These are phyloP conservation scores for Cryptococcus floricola DNA, from an alignment of 1,284 basidiomycete species.

Conservation along the genomic window DNA sequence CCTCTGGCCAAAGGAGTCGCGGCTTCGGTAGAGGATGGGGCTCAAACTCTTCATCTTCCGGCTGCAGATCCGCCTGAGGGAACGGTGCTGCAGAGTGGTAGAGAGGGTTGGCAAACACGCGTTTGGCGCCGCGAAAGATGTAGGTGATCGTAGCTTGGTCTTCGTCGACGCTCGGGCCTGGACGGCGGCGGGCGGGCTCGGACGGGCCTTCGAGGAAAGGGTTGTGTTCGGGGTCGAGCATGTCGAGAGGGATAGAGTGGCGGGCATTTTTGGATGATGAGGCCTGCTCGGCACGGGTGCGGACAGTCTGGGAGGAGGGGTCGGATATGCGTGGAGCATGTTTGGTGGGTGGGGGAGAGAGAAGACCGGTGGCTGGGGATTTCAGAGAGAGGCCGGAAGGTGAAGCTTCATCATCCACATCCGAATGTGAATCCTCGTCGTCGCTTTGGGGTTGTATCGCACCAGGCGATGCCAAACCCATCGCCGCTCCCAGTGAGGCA, in stretches of 20 bases:
- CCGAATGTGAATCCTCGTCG: conserved; percentile 3
- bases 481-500: conserved; percentile 4
- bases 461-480: conserved; percentile 15
- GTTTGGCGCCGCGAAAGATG: conserved; percentile 45
- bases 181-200: conserved; percentile 15
- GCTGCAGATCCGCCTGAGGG: conserved; percentile 25
- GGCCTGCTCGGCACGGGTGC: conserved; percentile 6
- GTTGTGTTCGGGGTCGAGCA: conserved; percentile 35
- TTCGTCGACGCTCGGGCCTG: conserved; percentile 22
- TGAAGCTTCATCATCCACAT: conserved; percentile 6
- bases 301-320: background rate
- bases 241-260: conserved; percentile 5
- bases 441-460: conserved; percentile 10
- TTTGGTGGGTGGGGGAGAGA: conserved; percentile 19
- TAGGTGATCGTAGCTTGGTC: conserved; percentile 38
- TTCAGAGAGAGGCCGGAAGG: conserved; percentile 4
- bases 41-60: conserved; percentile 38
- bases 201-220: conserved; percentile 40
- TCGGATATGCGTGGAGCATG: conserved; percentile 14
- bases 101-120: conserved; percentile 44
- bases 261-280: background rate
- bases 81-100: conserved; percentile 21
- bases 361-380: conserved; percentile 9
- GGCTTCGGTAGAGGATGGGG: conserved; percentile 39
- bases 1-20: conserved; percentile 37